Conservation (phyloP, 2,329 filamentous ascomycete genomes). For the Tympanopsis confertula region DNA sequence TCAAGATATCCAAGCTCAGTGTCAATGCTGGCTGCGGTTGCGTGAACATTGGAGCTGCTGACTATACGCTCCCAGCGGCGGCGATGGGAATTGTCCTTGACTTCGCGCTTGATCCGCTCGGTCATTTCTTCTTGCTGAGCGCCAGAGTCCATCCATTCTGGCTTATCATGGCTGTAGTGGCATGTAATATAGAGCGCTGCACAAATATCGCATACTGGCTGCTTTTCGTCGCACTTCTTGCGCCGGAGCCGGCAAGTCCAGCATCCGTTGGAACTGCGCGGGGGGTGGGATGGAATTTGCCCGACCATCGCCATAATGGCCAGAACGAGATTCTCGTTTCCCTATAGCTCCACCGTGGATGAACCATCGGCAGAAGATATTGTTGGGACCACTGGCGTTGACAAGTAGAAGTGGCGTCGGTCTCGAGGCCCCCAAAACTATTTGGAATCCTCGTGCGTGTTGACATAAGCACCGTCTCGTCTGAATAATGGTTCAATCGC, state of each 20-base stretch:
- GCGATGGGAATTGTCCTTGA: constrained; percentile 39
- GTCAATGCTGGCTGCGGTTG: constrained; percentile 3
- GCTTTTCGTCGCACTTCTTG: constrained; percentile 47
- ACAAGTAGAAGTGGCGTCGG: too few relatives aligned
- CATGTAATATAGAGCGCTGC: constrained; percentile 42
- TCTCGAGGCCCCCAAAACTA: too few relatives aligned
- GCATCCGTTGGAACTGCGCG: too few relatives aligned
- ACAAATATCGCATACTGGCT: constrained; percentile 39
- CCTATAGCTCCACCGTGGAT: too few relatives aligned
- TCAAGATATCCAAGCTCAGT: constrained; percentile 2
- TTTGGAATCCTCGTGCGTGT: too few relatives aligned
- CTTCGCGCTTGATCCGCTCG: constrained; percentile 40
- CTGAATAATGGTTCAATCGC: too few relatives aligned
- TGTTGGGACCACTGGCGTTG: too few relatives aligned
- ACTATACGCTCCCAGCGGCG: constrained; percentile 18
- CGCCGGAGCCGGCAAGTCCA: constrained; percentile 50
- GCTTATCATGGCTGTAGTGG: constrained; percentile 36
- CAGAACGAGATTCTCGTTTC: too few relatives aligned
- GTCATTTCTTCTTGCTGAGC: constrained; percentile 35
- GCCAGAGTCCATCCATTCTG: constrained; percentile 45
- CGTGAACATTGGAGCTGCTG: constrained; percentile 1
- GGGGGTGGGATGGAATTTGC: too few relatives aligned
- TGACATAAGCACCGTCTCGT: too few relatives aligned
- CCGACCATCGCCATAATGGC: too few relatives aligned
- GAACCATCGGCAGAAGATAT: too few relatives aligned